Conservation (phyloP, 768 basidiomycete species). For the Mrakia gelida region DNA sequence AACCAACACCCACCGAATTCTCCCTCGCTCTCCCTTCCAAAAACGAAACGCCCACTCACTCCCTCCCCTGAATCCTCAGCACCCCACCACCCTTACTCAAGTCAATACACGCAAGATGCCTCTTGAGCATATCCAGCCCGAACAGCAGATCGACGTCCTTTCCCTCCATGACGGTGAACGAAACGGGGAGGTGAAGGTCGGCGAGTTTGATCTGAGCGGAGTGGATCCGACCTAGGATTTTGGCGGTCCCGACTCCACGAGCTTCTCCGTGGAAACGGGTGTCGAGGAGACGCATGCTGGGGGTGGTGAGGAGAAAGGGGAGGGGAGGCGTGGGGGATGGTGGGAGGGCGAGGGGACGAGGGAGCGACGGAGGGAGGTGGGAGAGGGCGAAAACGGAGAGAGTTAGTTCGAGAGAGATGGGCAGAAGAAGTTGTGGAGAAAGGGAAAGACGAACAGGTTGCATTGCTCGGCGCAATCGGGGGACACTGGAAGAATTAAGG, state of each 20-base stretch:
- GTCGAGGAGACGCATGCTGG: slow-evolving; percentile 18
- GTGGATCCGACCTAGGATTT: slow-evolving; percentile 90
- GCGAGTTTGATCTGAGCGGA: slow-evolving; percentile 83
- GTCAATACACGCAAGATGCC: slow-evolving; percentile 94
- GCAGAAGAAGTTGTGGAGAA: too few relatives aligned
- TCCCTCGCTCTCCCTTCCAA: too few relatives aligned
- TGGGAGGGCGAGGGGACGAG: neutral
- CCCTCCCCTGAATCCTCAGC: slow-evolving; percentile 84
- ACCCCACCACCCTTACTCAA: slow-evolving; percentile 66
- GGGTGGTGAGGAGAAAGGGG: too few relatives aligned
- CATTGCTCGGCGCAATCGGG: slow-evolving; percentile 87
- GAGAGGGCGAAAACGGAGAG: too few relatives aligned
- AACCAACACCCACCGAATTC: neutral
- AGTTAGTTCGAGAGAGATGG: too few relatives aligned
- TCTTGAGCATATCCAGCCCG: slow-evolving; percentile 98
- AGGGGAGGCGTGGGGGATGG: too few relatives aligned
- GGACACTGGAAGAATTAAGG: slow-evolving; percentile 57
- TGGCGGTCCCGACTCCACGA: slow-evolving; percentile 87
- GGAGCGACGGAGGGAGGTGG: neutral
- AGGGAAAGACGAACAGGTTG: slow-evolving; percentile 54
- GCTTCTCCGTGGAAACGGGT: slow-evolving; percentile 48
- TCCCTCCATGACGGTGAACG: slow-evolving; percentile 96
- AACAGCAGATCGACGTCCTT: slow-evolving; percentile 90
- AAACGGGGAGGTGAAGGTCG: slow-evolving; percentile 77
- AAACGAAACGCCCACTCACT: slow-evolving; percentile 41